A percentile compares a stretch with the other conserved stretches of the same genome.
Conservation (phyloP, 2,329 filamentous ascomycete genomes). For the Colletotrichum tropicale region DNA sequence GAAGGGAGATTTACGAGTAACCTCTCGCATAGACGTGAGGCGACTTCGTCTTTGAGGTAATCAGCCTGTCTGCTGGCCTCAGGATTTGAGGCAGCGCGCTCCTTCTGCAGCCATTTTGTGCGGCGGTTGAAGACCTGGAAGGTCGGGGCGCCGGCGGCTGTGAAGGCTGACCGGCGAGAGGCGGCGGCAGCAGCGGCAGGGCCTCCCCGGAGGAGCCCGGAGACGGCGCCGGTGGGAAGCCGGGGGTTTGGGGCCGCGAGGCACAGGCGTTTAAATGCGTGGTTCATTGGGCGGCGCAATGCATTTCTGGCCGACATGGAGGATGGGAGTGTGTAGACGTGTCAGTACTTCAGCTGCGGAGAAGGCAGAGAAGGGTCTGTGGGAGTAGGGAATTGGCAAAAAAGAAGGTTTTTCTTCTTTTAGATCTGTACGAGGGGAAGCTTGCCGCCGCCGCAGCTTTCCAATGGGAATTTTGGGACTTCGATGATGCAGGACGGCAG, state of each 20-base stretch:
- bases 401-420: background rate
- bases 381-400: background rate
- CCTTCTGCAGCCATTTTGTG: constrained; percentile 90
- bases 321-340: background rate
- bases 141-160: constrained; percentile 76
- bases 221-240: background rate
- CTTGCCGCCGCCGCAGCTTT: background rate
- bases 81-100: constrained; percentile 76
- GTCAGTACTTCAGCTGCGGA: background rate
- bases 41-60: constrained; percentile 93
- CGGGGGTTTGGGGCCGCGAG: background rate
- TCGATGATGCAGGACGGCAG: constrained; percentile 17
- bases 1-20: constrained; percentile 64
- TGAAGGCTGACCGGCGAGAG: constrained; percentile 65
- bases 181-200: background rate
- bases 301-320: constrained; percentile 17
- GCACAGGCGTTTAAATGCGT: constrained; percentile 12
- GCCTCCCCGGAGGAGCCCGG: background rate
- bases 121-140: constrained; percentile 91
- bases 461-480: constrained; percentile 2
- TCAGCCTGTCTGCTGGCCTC: constrained; percentile 81
- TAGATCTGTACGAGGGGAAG: background rate
- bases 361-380: background rate
- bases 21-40: constrained; percentile 81
- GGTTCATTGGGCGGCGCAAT: constrained; percentile 19